Conservation (phyloP, 352 stramenopile genomes). For the Phytophthora hybrid region DNA sequence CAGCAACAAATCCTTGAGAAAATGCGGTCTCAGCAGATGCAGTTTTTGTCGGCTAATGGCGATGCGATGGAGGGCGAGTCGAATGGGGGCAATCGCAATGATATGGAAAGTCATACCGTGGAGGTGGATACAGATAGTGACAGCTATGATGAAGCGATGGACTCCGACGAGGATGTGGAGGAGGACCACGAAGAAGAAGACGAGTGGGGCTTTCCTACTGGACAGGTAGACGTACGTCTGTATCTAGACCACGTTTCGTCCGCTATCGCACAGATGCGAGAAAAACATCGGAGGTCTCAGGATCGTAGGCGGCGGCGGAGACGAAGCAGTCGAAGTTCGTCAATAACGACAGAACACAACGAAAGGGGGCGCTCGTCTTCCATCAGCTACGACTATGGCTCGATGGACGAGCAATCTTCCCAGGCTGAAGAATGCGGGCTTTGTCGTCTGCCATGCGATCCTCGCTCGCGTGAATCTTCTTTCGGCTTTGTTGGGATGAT, state of each 20-base stretch:
- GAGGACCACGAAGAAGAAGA: slow-evolving; percentile 73
- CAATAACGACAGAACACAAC: slow-evolving; percentile 26
- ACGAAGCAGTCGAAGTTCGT: slow-evolving; percentile 46
- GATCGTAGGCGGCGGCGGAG: slow-evolving; percentile 45
- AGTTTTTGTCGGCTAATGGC: slow-evolving; percentile 68
- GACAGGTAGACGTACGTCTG: slow-evolving; percentile 67
- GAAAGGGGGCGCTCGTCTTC: slow-evolving; percentile 28
- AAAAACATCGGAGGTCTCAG: slow-evolving; percentile 51
- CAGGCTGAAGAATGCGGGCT: slow-evolving; percentile 65
- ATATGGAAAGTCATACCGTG: slow-evolving; percentile 10
- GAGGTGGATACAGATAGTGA: slow-evolving; percentile 27
- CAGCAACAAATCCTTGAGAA: slow-evolving; percentile 78
- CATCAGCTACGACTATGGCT: slow-evolving; percentile 30
- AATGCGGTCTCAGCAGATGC: slow-evolving; percentile 79
- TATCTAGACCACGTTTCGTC: slow-evolving; percentile 77
- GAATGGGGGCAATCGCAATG: slow-evolving; percentile 11
- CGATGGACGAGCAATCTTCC: slow-evolving; percentile 36
- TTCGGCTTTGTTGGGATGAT: slow-evolving; percentile 82
- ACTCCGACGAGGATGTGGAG: slow-evolving; percentile 53
- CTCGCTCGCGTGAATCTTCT: slow-evolving; percentile 43
- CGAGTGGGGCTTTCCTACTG: slow-evolving; percentile 85
- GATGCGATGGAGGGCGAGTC: slow-evolving; percentile 30
- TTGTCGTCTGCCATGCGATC: slow-evolving; percentile 69
- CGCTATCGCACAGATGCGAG: slow-evolving; percentile 60
- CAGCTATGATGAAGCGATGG: slow-evolving; percentile 38